A percentile compares a stretch with the other conserved stretches of the same genome.
phyloP scores from a whole-genome alignment of 108 stramenopile species.

The Heterococcus sp. region DNA sequence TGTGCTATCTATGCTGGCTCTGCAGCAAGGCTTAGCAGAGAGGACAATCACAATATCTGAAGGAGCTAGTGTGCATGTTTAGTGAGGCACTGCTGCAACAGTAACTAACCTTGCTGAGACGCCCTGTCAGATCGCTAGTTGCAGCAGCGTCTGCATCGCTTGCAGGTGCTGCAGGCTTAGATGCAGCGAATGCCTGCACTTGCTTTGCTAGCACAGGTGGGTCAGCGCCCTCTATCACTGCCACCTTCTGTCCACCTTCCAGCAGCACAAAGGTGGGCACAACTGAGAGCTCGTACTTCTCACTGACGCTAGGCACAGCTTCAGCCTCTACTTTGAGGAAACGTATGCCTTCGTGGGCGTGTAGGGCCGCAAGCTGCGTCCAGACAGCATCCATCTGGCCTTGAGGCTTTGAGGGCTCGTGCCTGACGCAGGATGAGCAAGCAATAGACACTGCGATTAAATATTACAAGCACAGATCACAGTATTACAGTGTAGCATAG shows the following conservation, averaged over 20 bases:
- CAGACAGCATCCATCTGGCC: constrained; percentile 45
- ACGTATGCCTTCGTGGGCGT: not conserved
- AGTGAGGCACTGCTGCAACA: too few species aligned
- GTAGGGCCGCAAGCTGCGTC: constrained; percentile 13
- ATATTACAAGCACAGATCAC: too few species aligned
- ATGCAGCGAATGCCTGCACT: constrained; percentile 27
- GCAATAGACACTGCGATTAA: too few species aligned
- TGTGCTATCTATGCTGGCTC: too few species aligned
- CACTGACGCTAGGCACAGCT: constrained; percentile 52
- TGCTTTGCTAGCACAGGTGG: constrained; percentile 58
- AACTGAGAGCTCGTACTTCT: constrained; percentile 63
- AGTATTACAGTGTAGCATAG: too few species aligned
- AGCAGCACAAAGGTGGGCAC: constrained; percentile 85
- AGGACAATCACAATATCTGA: too few species aligned
- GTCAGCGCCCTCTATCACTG: constrained; percentile 78
- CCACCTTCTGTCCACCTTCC: constrained; percentile 42
- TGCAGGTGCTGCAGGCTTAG: not conserved
- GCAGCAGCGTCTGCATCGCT: not conserved
- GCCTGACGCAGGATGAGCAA: constrained; percentile 2
- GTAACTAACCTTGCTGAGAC: not conserved
- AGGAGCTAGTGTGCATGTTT: too few species aligned
- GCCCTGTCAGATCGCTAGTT: not conserved
- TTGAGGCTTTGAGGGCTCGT: constrained; percentile 44
- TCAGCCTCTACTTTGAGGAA: constrained; percentile 70
- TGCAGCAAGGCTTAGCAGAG: too few species aligned